A percentile compares a stretch with the other conserved stretches of the same genome.
Evolutionary conservation across 148 eudicot genomes (phyloP).

Genomic region (Camellia sinensis): DNA sequence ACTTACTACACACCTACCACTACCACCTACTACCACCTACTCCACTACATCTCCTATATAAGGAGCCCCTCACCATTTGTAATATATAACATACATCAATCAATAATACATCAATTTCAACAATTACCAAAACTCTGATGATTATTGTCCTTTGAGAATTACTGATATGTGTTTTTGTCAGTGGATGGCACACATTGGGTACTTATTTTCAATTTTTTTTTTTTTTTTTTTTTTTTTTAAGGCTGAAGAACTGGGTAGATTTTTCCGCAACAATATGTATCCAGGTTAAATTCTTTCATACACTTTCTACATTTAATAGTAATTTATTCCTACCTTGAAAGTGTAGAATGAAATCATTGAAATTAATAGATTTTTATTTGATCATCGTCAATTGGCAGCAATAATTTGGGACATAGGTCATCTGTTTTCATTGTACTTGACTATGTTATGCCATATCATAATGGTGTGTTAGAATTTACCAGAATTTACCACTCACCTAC

Average conservation of each 20-base stretch:
- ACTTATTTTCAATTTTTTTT: background rate
- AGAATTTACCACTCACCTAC: no score
- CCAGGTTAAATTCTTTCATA: conserved; percentile 51
- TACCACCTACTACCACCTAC: no score
- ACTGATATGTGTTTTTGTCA: no score
- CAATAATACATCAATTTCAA: no score
- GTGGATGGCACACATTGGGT: background rate
- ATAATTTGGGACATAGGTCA: background rate
- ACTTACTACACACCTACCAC: no score
- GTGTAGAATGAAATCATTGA: background rate
- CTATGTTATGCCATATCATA: background rate
- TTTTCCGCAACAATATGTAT: conserved; percentile 90
- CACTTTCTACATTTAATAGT: no score
- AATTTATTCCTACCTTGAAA: background rate
- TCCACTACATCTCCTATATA: no score
- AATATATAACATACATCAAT: no score
- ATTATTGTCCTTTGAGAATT: no score
- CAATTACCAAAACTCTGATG: no score
- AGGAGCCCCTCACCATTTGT: no score
- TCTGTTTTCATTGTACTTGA: conserved; percentile 9
- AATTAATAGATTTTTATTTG: background rate
- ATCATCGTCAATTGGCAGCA: background rate
- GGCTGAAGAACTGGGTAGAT: conserved; percentile 98
- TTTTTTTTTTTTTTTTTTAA: conserved; percentile 11
- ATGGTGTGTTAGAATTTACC: no score